Base-by-base conservation (phyloP, 345 rosid species). In the Sisymbrium altissimum region DNA sequence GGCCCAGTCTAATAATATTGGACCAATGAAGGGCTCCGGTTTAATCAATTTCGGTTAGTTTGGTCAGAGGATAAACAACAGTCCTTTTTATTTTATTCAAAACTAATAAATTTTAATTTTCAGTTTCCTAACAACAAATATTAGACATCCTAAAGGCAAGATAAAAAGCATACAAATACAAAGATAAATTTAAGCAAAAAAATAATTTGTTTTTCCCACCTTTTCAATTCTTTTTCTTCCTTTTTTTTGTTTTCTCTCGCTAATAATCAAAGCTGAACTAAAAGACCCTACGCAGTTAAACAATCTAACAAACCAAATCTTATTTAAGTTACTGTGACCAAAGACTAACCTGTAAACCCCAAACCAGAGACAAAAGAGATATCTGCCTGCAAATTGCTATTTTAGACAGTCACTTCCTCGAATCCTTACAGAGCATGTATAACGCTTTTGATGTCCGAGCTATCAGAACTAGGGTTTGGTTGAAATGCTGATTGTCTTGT, bases 401-500 rank as follows among this genome's bases (percentile, higher is more conserved):
- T 66, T 57, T 46, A 12, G 53, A 49, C 55, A 36, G 29, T 23
- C 67, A 63, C 21, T 17, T 64, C 60, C 10, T 1, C 29, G 30
- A 23, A 19, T 53, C 68, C 35, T 75, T 66, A 83, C 17, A 86
- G 80, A 3, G 93, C 91, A 39, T 86, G 96, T 72, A 91, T 83
- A 15, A 88, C 86, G 66, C 77, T 84, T 73, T 76, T 84, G 79
- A 86, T 75, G 25, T 86, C 81, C 8, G 93, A 82, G 71, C 79
- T 67, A 49, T 82, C 83, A 25, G 91, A 75, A 40, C 85, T 76
- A 9, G 95, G 90, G 58, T 84, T 90, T 11, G 98, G 94, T 43
- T 92, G 99, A 74, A 96, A 96, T 38, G 99, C 99, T 1, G 99
- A 96, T 76, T 86, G 99, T 77, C 96, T 77, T 27, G 91, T 76